A percentile compares a stretch with the other conserved stretches of the same genome.
These are phyloP conservation scores for Beauveria rudraprayagi DNA, from an alignment of 2,329 filamentous ascomycete genomes.

Conservation along the genomic window DNA sequence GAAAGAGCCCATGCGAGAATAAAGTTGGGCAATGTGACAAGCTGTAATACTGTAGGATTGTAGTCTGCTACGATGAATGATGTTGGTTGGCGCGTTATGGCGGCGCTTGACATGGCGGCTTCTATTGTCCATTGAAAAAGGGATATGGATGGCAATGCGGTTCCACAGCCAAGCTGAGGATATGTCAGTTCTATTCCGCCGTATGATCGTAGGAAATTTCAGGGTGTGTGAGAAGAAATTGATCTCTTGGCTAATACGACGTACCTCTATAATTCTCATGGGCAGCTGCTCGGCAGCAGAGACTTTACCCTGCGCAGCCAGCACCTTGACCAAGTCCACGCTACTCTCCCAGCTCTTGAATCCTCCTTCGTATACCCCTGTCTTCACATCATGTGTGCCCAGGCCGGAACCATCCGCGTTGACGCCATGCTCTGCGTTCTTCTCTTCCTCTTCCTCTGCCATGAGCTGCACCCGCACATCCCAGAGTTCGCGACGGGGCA, in stretches of 20 bases:
- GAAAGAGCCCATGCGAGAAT: slow-evolving; percentile 59
- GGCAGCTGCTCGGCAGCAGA: slow-evolving; percentile 25
- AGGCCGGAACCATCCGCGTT: slow-evolving; percentile 40
- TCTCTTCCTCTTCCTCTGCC: slow-evolving; percentile 54
- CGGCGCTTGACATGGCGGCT: not conserved
- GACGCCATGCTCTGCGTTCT: slow-evolving; percentile 24
- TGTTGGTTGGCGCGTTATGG: slow-evolving; percentile 26
- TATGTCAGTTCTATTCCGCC: not conserved
- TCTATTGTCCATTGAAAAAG: slow-evolving; percentile 54
- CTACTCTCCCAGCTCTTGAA: slow-evolving; percentile 90
- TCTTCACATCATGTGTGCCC: slow-evolving; percentile 65
- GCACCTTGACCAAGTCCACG: slow-evolving; percentile 67
- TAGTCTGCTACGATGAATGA: slow-evolving; percentile 69
- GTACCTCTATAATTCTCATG: slow-evolving; percentile 46
- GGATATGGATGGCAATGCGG: slow-evolving; percentile 63
- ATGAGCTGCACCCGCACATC: slow-evolving; percentile 76
- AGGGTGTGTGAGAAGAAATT: not conserved
- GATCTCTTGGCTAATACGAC: slow-evolving; percentile 15
- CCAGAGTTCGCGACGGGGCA: slow-evolving; percentile 72
- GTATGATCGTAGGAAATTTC: not conserved
- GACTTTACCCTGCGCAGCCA: slow-evolving; percentile 36
- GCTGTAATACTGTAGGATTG: slow-evolving; percentile 67
- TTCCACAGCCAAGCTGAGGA: slow-evolving; percentile 67
- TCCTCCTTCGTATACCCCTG: slow-evolving; percentile 76
- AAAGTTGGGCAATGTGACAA: slow-evolving; percentile 74